Percentiles rank a stretch among this genome's conserved stretches.
phyloP scores from a whole-genome alignment of 495 filamentous ascomycete genomes.

The Hypoxylon fuscum region DNA sequence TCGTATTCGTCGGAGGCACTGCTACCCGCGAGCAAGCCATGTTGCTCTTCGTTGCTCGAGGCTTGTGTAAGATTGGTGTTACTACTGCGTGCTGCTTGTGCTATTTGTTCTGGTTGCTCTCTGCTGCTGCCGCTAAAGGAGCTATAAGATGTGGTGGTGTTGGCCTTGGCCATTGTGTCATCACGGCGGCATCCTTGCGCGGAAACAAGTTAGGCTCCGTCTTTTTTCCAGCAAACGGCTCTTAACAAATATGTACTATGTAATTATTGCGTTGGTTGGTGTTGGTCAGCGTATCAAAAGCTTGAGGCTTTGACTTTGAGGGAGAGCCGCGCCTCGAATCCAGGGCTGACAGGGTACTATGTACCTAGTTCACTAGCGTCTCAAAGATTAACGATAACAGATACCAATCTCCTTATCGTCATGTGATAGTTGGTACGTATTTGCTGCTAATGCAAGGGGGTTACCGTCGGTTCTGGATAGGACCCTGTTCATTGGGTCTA shows the following conservation, averaged over 20 bases:
- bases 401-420: slow-evolving; percentile 29
- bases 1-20: slow-evolving; percentile 36
- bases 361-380: slow-evolving; percentile 12
- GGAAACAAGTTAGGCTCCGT: slow-evolving; percentile 17
- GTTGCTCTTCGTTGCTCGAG: slow-evolving; percentile 52
- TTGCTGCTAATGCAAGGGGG: slow-evolving; percentile 16
- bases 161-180: slow-evolving; percentile 57
- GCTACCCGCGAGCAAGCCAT: slow-evolving; percentile 52
- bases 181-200: slow-evolving; percentile 49
- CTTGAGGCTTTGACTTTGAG: not conserved
- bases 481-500: not conserved
- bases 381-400: slow-evolving; percentile 12
- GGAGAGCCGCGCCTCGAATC: slow-evolving; percentile 25
- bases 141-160: slow-evolving; percentile 45
- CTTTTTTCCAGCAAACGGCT: slow-evolving; percentile 24
- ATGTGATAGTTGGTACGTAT: slow-evolving; percentile 31
- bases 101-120: slow-evolving; percentile 40
- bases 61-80: slow-evolving; percentile 25
- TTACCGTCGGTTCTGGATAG: slow-evolving; percentile 29
- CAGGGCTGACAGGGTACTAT: no score
- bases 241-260: not conserved
- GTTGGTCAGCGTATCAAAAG: not conserved
- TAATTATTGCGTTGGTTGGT: slow-evolving; percentile 3
- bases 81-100: not conserved
- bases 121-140: slow-evolving; percentile 38